These are phyloP conservation scores for Aegle marmelos DNA, from an alignment of 345 rosid genomes.

Conservation along the genomic window DNA sequence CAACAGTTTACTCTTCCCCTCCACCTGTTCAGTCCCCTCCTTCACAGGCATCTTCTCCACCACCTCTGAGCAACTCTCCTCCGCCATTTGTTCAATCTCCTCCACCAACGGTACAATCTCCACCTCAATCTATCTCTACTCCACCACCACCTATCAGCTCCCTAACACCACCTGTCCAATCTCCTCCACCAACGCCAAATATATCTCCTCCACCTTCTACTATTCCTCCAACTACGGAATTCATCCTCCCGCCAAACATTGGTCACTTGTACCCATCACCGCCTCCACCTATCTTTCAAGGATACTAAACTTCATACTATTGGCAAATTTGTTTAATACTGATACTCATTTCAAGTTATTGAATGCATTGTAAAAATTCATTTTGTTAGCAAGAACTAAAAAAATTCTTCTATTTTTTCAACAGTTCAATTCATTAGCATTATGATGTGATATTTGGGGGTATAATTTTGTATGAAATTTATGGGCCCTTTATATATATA, in stretches of 20 bases:
- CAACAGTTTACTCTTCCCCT: conserved; percentile 24
- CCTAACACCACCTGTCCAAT: conserved; percentile 12
- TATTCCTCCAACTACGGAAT: conserved; percentile 21
- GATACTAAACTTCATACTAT: conserved; percentile 41
- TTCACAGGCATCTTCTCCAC: conserved; percentile 28
- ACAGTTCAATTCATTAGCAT: background rate
- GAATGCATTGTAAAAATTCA: background rate
- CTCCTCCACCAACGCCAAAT: background rate
- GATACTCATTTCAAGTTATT: no score
- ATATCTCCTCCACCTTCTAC: conserved; percentile 7
- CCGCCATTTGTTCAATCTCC: conserved; percentile 18
- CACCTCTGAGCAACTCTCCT: conserved; percentile 8
- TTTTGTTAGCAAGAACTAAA: background rate
- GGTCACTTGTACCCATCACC: conserved; percentile 74
- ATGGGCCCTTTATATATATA: background rate
- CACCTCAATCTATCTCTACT: conserved; percentile 27
- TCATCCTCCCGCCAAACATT: conserved; percentile 53
- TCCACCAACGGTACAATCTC: conserved; percentile 21
- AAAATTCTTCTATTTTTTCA: background rate
- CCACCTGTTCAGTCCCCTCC: conserved; percentile 22
- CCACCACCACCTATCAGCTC: conserved; percentile 15
- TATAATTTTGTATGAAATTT: background rate
- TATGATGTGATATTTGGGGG: background rate
- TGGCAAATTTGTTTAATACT: background rate
- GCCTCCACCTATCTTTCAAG: conserved; percentile 72